A percentile compares a stretch with the other conserved stretches of the same genome.
Conservation (phyloP, 1,139 yeast genomes). For the Candida sp. region DNA sequence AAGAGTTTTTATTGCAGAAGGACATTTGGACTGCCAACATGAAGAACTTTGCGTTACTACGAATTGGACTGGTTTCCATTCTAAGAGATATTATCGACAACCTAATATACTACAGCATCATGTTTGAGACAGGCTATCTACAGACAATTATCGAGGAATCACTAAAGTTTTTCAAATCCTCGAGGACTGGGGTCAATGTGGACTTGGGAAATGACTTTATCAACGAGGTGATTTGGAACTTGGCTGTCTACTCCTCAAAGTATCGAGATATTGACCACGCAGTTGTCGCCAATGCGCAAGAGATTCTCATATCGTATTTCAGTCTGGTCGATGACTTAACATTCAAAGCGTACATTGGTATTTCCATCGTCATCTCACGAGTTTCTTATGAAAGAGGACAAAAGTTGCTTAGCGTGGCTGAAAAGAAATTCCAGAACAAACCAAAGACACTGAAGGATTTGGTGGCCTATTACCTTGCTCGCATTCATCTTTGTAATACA, state of each 20-base stretch:
- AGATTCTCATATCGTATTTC: conserved; percentile 26
- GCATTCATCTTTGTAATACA: conserved; percentile 28
- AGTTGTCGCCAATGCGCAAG: conserved; percentile 26
- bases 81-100: conserved; percentile 27
- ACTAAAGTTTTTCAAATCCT: conserved; percentile 17
- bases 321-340: conserved; percentile 17
- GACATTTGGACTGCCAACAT: conserved; percentile 38
- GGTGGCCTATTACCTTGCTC: conserved; percentile 28
- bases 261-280: conserved; percentile 5
- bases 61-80: conserved; percentile 20
- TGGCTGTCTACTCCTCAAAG: conserved; percentile 19
- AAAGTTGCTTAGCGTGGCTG: conserved; percentile 32
- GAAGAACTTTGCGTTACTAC: conserved; percentile 20
- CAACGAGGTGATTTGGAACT: conserved; percentile 28
- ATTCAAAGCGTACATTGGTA: conserved; percentile 43
- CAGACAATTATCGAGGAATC: conserved; percentile 20
- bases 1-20: conserved; percentile 36
- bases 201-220: conserved; percentile 19
- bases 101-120: conserved; percentile 29
- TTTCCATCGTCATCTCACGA: conserved; percentile 33
- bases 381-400: conserved; percentile 30
- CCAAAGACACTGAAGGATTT: conserved; percentile 18
- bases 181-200: conserved; percentile 16
- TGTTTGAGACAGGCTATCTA: conserved; percentile 25
- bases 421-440: conserved; percentile 20